Base-by-base conservation (phyloP, 2,329 filamentous ascomycete species). In the Fusarium brachygibbosum region DNA sequence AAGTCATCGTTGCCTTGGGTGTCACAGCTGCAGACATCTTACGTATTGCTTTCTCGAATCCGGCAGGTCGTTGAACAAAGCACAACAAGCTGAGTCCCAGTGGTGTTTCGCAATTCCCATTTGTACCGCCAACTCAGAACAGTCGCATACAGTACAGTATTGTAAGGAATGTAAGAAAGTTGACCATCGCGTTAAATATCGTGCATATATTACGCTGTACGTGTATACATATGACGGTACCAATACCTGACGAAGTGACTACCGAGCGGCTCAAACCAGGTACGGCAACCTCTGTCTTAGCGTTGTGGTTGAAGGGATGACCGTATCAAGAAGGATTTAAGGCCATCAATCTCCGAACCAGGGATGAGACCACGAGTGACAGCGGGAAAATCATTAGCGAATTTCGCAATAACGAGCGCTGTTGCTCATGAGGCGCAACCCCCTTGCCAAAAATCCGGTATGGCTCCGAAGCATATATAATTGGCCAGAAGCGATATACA, bases 351-450 rank as follows among this genome's bases (percentile, higher is more conserved):
- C 45, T 40, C 35, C 58, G 31, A 42, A 42, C 29, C 40, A 53
- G 40, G 49, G 40, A 61, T 31, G 42, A 61, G 42, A 46, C 58
- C 41, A 40, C 41, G 59, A 50, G 55, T 63, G 59, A 58, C 51
- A 51, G 53, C 51, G 59, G 55, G 37, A 57, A 60, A 58, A 55
- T 50, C 54, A 56, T 58, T 63, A 57, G 62, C 64, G 70, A 71
- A 58, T 48, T 68, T 68, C 49, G 53, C 63, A 58, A 45, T 45
- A 31, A 53, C 46, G 35, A 62, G 58, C 61, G 58, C 60, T 59
- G 50, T 58, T 58, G 54, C 53, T 57, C 46, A 57, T 54, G 50
- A 44, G 63, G 45, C 58, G 51, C 38, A 23, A 29, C 59, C 67
- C 23, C 72, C 57, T 35, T 74, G 66, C 53, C 40, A 13, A 48